Evolutionary conservation across 2,329 filamentous ascomycete species (phyloP), one percentile per base, ranked within the genome.

Genomic region (Ceratocystis eucalypticola): DNA sequence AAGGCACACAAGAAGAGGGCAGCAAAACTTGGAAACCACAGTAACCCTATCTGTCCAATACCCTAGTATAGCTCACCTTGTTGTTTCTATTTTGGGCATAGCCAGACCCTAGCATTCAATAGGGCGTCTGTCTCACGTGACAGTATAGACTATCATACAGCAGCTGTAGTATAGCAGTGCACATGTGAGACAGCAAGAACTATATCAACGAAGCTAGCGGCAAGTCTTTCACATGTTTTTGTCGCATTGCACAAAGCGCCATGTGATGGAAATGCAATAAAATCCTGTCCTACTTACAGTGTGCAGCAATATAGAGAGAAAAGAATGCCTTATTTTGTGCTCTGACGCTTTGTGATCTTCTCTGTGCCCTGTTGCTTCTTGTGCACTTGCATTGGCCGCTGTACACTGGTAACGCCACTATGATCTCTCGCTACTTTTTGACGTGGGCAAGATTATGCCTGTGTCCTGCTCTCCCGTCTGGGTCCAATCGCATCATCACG

Each of bases 231-330:
- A 55, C 50, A 55, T 55, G 50, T 55, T 28, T 22, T 28, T 28
- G 50, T 55, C 25, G 50, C 50, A 55, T 55, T 55, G 20, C 8
- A 55, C 50, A 55, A 25, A 25, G 25, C 25, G 50, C 50, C 50
- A 55, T 55, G 50, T 55, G 50, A 55, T 22, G 12, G 25, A 55
- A 41, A 55, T 55, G 50, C 50, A 55, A 55, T 55, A 55, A 30
- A 12, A 55, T 20, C 25, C 20, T 55, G 50, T 55, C n/a, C 50
- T 22, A 55, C 50, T 41, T 55, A 5, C 50, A 30, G 50, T 25
- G 25, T 25, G 12, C 8, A 25, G 25, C 25, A 22, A 25, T 48
- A 20, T 22, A 20, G 20, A 3, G 17, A 48, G 17, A 48, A 48
- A 8, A 48, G 6, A 48, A 48, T 48, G 46, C 46, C 37, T 41